A percentile compares a stretch with the other conserved stretches of the same genome.
phyloP scores from a whole-genome alignment of 2,329 filamentous ascomycete species.

The Leptographium lundbergii region DNA sequence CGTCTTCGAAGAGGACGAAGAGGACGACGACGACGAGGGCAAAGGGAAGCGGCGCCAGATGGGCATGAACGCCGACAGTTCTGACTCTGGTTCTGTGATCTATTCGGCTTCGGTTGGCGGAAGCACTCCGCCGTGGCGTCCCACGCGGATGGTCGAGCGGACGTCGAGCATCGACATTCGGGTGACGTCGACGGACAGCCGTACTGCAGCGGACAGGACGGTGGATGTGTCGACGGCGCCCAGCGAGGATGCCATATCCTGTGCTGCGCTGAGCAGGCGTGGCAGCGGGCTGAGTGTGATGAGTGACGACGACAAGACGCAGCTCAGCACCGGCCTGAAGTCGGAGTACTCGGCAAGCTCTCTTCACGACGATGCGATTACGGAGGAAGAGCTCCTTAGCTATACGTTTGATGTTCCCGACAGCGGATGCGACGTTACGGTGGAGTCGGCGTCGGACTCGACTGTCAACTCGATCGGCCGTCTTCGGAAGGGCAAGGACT shows the following conservation, averaged over 20 bases:
- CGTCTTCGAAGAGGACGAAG: conserved; percentile 77
- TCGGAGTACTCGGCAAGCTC: conserved; percentile 37
- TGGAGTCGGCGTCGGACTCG: conserved; percentile 25
- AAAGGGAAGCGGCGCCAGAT: background rate
- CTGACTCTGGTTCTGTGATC: background rate
- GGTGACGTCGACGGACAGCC: conserved; percentile 9
- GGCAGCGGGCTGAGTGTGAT: conserved; percentile 33
- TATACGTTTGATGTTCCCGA: conserved; percentile 15
- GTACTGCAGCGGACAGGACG: background rate
- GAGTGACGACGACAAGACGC: conserved; percentile 27
- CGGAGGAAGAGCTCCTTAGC: conserved; percentile 28
- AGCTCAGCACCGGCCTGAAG: conserved; percentile 26
- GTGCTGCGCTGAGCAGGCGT: conserved; percentile 25
- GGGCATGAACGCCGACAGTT: background rate
- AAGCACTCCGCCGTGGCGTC: background rate
- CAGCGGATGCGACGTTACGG: conserved; percentile 9
- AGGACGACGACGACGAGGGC: conserved; percentile 24
- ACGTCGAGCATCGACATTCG: conserved; percentile 13
- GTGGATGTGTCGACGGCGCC: conserved; percentile 1
- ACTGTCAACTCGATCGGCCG: conserved; percentile 33
- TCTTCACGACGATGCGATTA: conserved; percentile 37
- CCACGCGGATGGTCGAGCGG: background rate
- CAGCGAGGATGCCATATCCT: conserved; percentile 11
- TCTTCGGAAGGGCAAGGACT: conserved; percentile 28
- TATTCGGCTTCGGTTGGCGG: background rate